Evolutionary conservation across 345 rosid species (phyloP), one percentile per base, ranked within the genome.

Genomic region (Populus alba): DNA sequence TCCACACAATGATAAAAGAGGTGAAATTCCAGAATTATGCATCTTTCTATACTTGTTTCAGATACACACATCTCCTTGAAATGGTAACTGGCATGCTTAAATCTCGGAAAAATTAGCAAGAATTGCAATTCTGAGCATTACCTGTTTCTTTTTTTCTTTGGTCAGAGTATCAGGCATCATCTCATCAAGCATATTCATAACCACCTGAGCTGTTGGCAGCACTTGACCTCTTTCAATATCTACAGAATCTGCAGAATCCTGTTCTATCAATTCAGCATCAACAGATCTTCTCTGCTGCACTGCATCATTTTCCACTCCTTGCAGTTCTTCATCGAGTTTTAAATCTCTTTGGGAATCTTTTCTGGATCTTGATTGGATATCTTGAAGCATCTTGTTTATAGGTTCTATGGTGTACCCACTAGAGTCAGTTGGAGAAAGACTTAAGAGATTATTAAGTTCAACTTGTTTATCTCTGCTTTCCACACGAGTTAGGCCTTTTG

Each of bases 131-230:
- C 41, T 66, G 43, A 66, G 41, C 76, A 74, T 76, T 86, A 93
- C 99, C 98, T 92, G 92, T 80, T 83, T 87, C 86, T 90, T 92
- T 77, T 91, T 81, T 74, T 90, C 92, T 84, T 87, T 90, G 79
- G 86, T 81, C 69, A 95, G 82, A 79, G 84, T 81, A 77, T 89
- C 91, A 74, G 99, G 97, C 91, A 89, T 88, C 59, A 92, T 88
- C 82, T 71, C 82, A 86, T 95, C 97, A 80, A 95, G 93, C 91
- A 95, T 91, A 71, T 89, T 92, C 91, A 93, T 82, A 75, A 92
- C 93, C 59, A 93, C 85, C 83, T 89, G 83, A 57, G 97, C 83
- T 80, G 98, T 87, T 83, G 88, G 97, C 69, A 91, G 74, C 78
- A 87, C 88, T 79, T 92, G 81, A 41, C 97, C 90, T 76, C 74